Conservation (phyloP, 306 rosid genomes). For the Prosopis cineraria region DNA sequence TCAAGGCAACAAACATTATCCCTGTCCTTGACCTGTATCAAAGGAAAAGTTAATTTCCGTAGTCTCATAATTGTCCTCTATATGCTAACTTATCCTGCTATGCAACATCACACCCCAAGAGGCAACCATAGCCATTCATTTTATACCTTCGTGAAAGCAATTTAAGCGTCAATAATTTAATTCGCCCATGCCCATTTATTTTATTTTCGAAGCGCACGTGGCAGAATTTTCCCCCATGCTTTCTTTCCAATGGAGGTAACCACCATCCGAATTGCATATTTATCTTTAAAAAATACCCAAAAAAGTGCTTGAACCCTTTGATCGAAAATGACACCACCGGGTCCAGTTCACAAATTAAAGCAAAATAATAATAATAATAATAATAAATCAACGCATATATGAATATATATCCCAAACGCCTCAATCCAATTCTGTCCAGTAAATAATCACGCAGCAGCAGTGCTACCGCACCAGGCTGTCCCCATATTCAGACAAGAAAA, state of each 20-base stretch:
- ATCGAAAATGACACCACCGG: conserved; percentile 1
- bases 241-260: not conserved
- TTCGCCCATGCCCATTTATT: not conserved
- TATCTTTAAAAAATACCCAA: not conserved
- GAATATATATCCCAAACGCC: conserved; percentile 5
- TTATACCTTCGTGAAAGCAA: not conserved
- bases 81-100: not conserved
- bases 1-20: no score
- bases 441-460: not conserved
- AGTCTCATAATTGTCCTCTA: not conserved
- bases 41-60: not conserved
- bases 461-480: not conserved
- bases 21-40: not conserved
- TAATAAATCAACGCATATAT: no score
- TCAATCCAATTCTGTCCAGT: not conserved
- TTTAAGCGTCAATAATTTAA: not conserved
- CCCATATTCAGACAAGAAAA: not conserved
- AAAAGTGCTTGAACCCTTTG: not conserved
- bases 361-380: no score
- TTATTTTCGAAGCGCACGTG: not conserved
- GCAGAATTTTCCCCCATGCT: not conserved
- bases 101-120: not conserved
- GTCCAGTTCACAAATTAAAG: no score
- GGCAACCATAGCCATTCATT: not conserved
- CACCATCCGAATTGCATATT: conserved; percentile 23